Base-by-base conservation (phyloP, 305 asterid genomes). In the Withania somnifera region DNA sequence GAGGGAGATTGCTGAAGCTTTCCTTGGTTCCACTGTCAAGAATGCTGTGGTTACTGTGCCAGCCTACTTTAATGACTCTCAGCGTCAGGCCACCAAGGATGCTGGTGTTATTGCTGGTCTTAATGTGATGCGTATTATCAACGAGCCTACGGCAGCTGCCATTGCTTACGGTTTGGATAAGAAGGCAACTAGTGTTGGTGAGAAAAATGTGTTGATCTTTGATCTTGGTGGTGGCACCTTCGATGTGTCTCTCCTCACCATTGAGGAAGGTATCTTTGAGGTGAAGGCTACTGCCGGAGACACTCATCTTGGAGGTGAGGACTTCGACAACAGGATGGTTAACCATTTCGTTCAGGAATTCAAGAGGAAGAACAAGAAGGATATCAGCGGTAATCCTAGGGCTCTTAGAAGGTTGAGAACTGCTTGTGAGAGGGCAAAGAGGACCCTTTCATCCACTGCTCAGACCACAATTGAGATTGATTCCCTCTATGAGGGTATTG, bases 261-360 rank as follows among this genome's bases (percentile, higher is more conserved):
- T 92, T 34, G 97, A 92, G 87, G 94, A 92, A 83, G 96, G 97
- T 66, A 92, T 91, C 84, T 94, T 94, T 38, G 98, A 91, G 89
- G 98, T 92, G 45, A 92, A 94, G 88, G 92, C 97, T 61, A 94
- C 97, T 52, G 95, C 97, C n/a, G 97, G 97, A 64, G 98, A 94
- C 87, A 92, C 97, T 63, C 97, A 90, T 61, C 96, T 94, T 69
- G 96, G 98, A 28, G 96, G 97, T 45, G 97, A 94, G 60, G 98
- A 92, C 36, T 94, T 92, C 6, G 96, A 94, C 86, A 94, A 94
- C 90, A 86, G 93, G 80, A 92, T 94, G 97, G 95, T 94, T 51
- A 93, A 90, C 69, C 97, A 94, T 66, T 94, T 94, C 63, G 97
- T 91, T 47, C 97, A 92, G 85, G 98, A 92, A 51, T 92, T 94